Base-by-base conservation (phyloP, 2,329 filamentous ascomycete species). In the Dactylellina parvicollis region DNA sequence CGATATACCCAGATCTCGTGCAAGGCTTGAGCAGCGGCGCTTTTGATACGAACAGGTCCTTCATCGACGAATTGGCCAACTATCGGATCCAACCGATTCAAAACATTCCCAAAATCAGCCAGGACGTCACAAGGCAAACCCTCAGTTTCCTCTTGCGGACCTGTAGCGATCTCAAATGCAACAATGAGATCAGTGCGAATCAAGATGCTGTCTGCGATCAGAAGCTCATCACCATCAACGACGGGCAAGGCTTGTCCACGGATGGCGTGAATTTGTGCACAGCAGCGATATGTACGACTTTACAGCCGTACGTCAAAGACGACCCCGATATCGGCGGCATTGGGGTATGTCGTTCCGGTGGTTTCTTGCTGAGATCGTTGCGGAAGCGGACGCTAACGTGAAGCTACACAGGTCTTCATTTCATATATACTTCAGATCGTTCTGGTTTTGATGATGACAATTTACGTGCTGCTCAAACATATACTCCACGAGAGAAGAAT, bases 291-390 rank as follows among this genome's bases (percentile, higher is more conserved):
- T 73, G 69, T 30, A 65, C 38, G 36, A 73, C 60, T 24, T 22
- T 65, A 5, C 20, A 61, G 28, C 26, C 52, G 1, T 73, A 66
- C 28, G 60, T 73, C 4, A 60, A 38, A 32, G 69, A 73, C n/a
- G 69, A 73, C 14, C 69, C 69, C 18, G 69, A 73, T 40, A 73
- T 73, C 28, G 69, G 69, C n/a, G 69, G 69, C 12, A 47, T 73
- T 18, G 69, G 69, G 5, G 69, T 73, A 47, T 7, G 69, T 72
- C 12, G 26, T 28, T 34, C 32, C 18, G 14, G 5, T 24, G 12
- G 24, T 5, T 4, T 7, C 10, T 12, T 34, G 30, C 18, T 18
- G 22, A 18, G 5, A 18, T 12, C 12, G 16, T n/a, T 4, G 34
- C 12, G 12, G 12, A 38, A 14, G 4, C 16, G 34, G 34, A 38